Evolutionary conservation across 306 rosid species (phyloP).

Genomic region (Dryas octopetala): DNA sequence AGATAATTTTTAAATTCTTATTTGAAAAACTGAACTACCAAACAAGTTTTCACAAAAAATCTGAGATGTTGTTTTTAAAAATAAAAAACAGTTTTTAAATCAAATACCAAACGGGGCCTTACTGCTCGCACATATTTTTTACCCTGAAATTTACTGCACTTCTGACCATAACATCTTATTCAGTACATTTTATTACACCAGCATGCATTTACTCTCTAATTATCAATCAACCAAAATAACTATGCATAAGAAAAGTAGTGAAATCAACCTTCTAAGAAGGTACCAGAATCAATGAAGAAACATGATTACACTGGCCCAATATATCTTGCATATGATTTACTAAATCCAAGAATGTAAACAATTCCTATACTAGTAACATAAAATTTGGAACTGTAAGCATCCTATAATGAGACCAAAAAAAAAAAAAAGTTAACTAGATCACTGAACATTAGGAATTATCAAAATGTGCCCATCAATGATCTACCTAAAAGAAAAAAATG

Average conservation of each 20-base stretch:
- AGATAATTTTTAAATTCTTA: too few species aligned
- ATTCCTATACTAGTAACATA: constrained; percentile 13
- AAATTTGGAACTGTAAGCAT: constrained; percentile 27
- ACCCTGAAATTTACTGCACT: too few species aligned
- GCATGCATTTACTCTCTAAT: too few species aligned
- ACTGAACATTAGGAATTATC: constrained; percentile 12
- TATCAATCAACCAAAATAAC: too few species aligned
- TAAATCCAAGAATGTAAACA: constrained; percentile 35
- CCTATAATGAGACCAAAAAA: constrained; percentile 9
- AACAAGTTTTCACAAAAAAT: too few species aligned
- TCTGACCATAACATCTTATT: too few species aligned
- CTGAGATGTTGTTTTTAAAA: too few species aligned
- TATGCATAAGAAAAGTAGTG: neutral
- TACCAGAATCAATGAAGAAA: neutral
- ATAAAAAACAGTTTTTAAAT: too few species aligned
- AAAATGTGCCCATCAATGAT: constrained; percentile 19
- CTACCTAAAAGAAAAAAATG: constrained; percentile 27
- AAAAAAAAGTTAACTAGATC: constrained; percentile 20
- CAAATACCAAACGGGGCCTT: too few species aligned
- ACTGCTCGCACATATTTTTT: too few species aligned
- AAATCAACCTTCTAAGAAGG: neutral
- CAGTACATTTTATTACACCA: too few species aligned
- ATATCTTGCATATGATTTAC: constrained; percentile 7
- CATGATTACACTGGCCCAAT: neutral
- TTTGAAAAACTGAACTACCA: too few species aligned